Base-by-base conservation (phyloP, 768 basidiomycete genomes). In the Trametes maxima region DNA sequence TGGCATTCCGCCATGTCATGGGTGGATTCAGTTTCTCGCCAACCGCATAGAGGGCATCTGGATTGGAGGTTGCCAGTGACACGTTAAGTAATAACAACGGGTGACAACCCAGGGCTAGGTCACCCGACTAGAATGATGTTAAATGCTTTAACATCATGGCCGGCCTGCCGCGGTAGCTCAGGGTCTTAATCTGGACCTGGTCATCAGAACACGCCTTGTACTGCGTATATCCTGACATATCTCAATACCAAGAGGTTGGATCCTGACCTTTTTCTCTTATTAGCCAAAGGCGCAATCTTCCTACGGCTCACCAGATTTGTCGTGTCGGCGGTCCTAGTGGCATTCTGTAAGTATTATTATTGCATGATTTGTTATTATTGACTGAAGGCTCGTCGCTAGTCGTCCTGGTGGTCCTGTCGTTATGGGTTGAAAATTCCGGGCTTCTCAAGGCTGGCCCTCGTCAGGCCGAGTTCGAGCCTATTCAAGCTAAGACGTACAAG, bases 371-470 rank as follows among this genome's bases (percentile, higher is more conserved):
- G 25, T 4, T 16, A 8, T 50, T 42, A 46, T 19, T 36, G 62
- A 19, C 45, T 22, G 54, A 3, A 43, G 28, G 28, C 8, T 17
- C 40, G 49, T 40, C 25, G 17, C 46, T 62, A 92, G 90, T 92
- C 73, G 81, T 94, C 71, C 78, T 98, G 58, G 92, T 95, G 54
- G 80, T 95, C 36, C 77, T 98, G 24, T 90, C 94, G 0, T 88
- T 97, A 36, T 80, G 97, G 67, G 84, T 98, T 67, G 96, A 98
- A 75, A 95, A 94, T 73, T 90, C 93, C 24, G 95, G 95, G 3
- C 80, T 98, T 43, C 85, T 97, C 79, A 96, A 96, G 77, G 87
- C 90, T 5, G 94, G 90, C 3, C 88, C 89, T 42, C 85, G 85
- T 33, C 87, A 89, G 62, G 76, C 87, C 25, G 88, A 95, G 67